A percentile compares a stretch with the other conserved stretches of the same genome.
phyloP scores from a whole-genome alignment of 345 rosid species.

The Lepidium africanum region DNA sequence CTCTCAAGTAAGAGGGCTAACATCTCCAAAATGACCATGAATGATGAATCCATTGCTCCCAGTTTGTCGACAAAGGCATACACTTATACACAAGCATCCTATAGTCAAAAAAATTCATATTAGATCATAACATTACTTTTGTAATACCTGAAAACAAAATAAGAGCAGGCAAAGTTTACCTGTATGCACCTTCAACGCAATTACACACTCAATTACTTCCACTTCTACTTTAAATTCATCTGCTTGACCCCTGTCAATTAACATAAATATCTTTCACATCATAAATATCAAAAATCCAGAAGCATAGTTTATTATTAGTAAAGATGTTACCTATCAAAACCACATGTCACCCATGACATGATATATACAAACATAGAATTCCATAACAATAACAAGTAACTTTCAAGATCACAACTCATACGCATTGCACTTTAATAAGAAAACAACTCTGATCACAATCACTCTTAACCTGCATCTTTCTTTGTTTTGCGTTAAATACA shows the following conservation, averaged over 20 bases:
- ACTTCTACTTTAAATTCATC: conserved; percentile 95
- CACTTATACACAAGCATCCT: conserved; percentile 94
- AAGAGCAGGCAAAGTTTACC: conserved; percentile 36
- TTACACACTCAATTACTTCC: conserved; percentile 86
- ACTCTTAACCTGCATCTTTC: neutral
- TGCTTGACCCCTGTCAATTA: conserved; percentile 69
- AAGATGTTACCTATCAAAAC: neutral
- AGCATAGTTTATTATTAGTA: conserved; percentile 7
- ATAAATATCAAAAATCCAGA: conserved; percentile 1
- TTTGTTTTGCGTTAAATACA: neutral
- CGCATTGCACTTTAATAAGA: neutral
- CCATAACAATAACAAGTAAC: neutral
- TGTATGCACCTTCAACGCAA: too few species aligned
- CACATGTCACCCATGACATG: conserved; percentile 3
- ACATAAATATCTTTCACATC: neutral
- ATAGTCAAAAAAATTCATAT: neutral
- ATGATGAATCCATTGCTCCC: conserved; percentile 87
- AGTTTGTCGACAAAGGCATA: conserved; percentile 65
- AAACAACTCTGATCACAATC: neutral
- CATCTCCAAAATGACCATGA: conserved; percentile 70
- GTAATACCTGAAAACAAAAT: neutral
- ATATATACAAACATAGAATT: neutral
- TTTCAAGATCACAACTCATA: conserved; percentile 5
- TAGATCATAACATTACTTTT: neutral
- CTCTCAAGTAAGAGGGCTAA: too few species aligned